Conservation (phyloP, 108 stramenopile species). For the Skeletonema costatum region DNA sequence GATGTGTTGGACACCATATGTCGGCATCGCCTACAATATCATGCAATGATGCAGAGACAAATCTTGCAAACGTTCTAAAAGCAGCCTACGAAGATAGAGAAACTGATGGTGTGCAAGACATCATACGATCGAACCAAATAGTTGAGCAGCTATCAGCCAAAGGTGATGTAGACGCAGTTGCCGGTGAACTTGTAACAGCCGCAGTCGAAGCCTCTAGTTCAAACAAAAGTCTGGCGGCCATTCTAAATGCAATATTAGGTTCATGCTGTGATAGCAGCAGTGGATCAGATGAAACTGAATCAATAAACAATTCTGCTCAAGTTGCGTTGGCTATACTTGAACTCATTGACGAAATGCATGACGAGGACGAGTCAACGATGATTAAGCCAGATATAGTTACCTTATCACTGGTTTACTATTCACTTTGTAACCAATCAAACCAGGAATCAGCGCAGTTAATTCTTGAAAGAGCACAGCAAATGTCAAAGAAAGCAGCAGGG, state of each 20-base stretch:
- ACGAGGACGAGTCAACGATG: constrained; percentile 16
- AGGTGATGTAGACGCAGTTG: constrained; percentile 21
- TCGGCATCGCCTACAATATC: background rate
- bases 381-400: constrained; percentile 31
- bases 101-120: constrained; percentile 38
- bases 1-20: background rate
- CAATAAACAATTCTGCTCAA: constrained; percentile 1
- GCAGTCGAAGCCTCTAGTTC: constrained; percentile 44
- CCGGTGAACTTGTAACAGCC: constrained; percentile 31
- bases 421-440: background rate
- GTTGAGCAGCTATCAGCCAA: constrained; percentile 4
- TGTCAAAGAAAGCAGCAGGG: constrained; percentile 65
- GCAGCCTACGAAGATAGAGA: constrained; percentile 25
- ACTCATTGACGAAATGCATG: constrained; percentile 32
- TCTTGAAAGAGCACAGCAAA: constrained; percentile 52
- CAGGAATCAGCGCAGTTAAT: constrained; percentile 30
- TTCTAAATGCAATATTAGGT: constrained; percentile 61
- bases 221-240: constrained; percentile 34
- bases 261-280: constrained; percentile 49
- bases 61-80: constrained; percentile 7
- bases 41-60: background rate
- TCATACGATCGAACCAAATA: constrained; percentile 15
- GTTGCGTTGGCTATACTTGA: constrained; percentile 24
- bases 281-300: constrained; percentile 18
- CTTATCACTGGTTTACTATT: constrained; percentile 20